Percentiles rank a stretch among this genome's conserved stretches.
Conservation (phyloP, 208 protist genomes). For the Angomonas deanei region DNA sequence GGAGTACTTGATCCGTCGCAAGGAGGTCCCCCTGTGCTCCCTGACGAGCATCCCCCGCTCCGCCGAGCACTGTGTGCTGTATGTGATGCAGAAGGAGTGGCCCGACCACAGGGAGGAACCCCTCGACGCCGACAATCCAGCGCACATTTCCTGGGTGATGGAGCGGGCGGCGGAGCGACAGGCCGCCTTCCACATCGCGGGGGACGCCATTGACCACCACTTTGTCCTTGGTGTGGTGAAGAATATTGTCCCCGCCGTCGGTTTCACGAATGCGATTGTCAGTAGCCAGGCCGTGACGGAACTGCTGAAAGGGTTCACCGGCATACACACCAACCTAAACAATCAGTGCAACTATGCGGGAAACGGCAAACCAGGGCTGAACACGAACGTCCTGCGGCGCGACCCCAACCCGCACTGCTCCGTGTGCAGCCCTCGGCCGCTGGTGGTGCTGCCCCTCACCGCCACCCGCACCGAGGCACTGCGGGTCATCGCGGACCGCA, state of each 20-base stretch:
- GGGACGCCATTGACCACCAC: slow-evolving; percentile 75
- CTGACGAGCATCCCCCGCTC: slow-evolving; percentile 92
- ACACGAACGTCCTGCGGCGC: slow-evolving; percentile 15
- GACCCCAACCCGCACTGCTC: slow-evolving; percentile 26
- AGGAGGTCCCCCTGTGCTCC: slow-evolving; percentile 94
- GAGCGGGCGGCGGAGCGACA: slow-evolving; percentile 80
- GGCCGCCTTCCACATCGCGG: slow-evolving; percentile 85
- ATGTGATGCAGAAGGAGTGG: slow-evolving; percentile 75
- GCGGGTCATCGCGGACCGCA: background rate
- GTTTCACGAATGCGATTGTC: slow-evolving; percentile 97
- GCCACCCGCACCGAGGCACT: slow-evolving; percentile 16
- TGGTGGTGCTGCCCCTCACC: slow-evolving; percentile 17
- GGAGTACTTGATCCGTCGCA: slow-evolving; percentile 35
- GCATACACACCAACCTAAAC: slow-evolving; percentile 54
- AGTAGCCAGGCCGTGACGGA: slow-evolving; percentile 91
- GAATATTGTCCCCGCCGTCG: slow-evolving; percentile 98
- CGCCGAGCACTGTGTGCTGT: slow-evolving; percentile 97
- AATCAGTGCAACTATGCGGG: slow-evolving; percentile 95
- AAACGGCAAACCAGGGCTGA: slow-evolving; percentile 22
- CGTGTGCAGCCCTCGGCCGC: slow-evolving; percentile 52
- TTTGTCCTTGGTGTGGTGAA: slow-evolving; percentile 96
- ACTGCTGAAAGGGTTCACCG: slow-evolving; percentile 91
- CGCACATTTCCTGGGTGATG: slow-evolving; percentile 90
- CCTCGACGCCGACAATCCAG: slow-evolving; percentile 85
- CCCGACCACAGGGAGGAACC: slow-evolving; percentile 21